These are phyloP conservation scores for Ophiostoma himal-ulmi DNA, from an alignment of 2,329 filamentous ascomycete genomes.

Conservation along the genomic window DNA sequence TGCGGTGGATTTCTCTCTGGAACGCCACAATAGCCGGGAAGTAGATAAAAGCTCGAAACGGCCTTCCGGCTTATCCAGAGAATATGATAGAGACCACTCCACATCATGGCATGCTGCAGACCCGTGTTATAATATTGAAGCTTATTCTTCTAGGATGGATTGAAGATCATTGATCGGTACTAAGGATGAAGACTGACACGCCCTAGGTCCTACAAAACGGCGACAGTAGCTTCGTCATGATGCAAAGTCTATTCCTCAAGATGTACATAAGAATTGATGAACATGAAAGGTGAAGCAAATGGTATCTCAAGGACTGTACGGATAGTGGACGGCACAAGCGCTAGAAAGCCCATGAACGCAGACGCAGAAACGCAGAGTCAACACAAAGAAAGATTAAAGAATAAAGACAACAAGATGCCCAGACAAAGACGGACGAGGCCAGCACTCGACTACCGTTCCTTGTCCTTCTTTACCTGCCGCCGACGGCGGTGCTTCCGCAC, in stretches of 20 bases:
- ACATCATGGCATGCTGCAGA: not conserved
- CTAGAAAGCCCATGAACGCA: not conserved
- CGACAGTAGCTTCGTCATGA: not conserved
- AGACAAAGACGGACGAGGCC: not conserved
- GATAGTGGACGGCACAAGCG: not conserved
- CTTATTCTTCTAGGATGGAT: not conserved
- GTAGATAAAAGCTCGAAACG: not conserved
- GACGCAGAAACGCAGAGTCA: not conserved
- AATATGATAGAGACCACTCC: not conserved
- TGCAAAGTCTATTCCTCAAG: not conserved
- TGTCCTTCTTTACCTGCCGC: slow-evolving; percentile 25
- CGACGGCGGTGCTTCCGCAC: slow-evolving; percentile 38
- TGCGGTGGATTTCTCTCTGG: not conserved
- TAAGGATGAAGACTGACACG: not conserved
- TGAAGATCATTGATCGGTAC: not conserved
- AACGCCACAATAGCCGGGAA: not conserved
- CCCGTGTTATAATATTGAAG: not conserved
- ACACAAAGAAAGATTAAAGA: not conserved
- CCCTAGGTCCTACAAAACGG: not conserved
- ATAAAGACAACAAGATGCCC: not conserved
- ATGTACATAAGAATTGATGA: not conserved
- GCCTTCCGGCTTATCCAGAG: not conserved
- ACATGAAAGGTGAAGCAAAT: not conserved
- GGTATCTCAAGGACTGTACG: not conserved
- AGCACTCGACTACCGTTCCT: not conserved